A percentile compares a stretch with the other conserved stretches of the same genome.
Evolutionary conservation across 352 stramenopile species (phyloP).

Genomic region (Pythium brachiatum): DNA sequence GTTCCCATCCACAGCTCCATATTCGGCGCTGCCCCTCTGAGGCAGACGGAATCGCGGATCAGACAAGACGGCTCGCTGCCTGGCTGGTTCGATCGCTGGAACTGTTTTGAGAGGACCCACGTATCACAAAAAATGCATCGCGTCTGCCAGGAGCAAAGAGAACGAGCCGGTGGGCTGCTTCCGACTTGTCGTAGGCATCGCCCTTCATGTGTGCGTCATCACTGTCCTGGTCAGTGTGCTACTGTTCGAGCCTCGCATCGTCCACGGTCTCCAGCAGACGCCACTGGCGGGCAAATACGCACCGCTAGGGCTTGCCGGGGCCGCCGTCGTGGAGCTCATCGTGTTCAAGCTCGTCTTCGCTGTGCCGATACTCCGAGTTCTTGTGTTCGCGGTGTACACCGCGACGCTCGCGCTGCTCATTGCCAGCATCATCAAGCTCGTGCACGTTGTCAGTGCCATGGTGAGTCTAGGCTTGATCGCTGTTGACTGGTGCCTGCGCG

Average conservation of each 20-base stretch:
- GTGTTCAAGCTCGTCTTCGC: slow-evolving; percentile 4
- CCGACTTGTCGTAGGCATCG: not conserved
- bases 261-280: not conserved
- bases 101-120: not conserved
- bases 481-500: not conserved
- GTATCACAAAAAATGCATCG: not conserved
- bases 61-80: too few relatives aligned
- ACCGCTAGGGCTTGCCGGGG: not conserved
- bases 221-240: not conserved
- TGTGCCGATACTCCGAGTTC: not conserved
- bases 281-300: not conserved
- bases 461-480: not conserved
- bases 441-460: not conserved
- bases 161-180: not conserved
- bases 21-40: too few relatives aligned
- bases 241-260: not conserved
- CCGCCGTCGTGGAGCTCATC: not conserved
- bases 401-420: not conserved
- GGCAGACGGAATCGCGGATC: too few relatives aligned
- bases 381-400: not conserved
- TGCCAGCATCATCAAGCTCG: not conserved
- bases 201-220: not conserved
- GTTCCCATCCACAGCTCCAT: too few relatives aligned
- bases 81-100: not conserved
- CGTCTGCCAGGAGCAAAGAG: not conserved